Conservation (phyloP, 2,329 filamentous ascomycete species). For the Gnomoniopsis sp. region DNA sequence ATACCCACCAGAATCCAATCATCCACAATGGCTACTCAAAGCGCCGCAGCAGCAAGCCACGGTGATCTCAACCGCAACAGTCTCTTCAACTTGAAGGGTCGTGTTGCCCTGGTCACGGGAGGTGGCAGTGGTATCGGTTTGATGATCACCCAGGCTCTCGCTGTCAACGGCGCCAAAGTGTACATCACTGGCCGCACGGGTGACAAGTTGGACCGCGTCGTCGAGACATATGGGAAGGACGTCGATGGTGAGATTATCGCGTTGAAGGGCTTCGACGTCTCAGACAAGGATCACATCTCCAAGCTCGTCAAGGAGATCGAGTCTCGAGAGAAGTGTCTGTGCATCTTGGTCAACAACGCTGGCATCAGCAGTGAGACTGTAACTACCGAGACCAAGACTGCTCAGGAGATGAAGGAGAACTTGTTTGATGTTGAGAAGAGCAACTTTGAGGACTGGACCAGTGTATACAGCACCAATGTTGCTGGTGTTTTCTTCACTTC, state of each 20-base stretch:
- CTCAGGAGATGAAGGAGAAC: constrained; percentile 51
- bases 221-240: constrained; percentile 53
- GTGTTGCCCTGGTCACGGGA: constrained; percentile 42
- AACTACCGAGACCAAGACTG: constrained; percentile 51
- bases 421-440: constrained; percentile 62
- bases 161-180: constrained; percentile 36
- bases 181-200: constrained; percentile 66
- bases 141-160: constrained; percentile 28
- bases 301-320: constrained; percentile 55
- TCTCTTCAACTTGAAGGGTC: constrained; percentile 44
- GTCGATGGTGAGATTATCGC: constrained; percentile 54
- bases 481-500: constrained; percentile 61
- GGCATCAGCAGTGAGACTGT: constrained; percentile 57
- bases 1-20: neutral
- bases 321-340: constrained; percentile 53
- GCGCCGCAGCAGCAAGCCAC: constrained; percentile 25
- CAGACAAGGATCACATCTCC: constrained; percentile 56
- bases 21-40: constrained; percentile 26
- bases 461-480: constrained; percentile 72
- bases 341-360: constrained; percentile 67
- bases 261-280: constrained; percentile 56
- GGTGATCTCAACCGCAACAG: constrained; percentile 36
- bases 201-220: constrained; percentile 59
- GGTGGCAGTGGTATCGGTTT: constrained; percentile 31
- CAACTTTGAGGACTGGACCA: constrained; percentile 67